Conservation (phyloP, 352 stramenopile species). For the Phytophthora pini region DNA sequence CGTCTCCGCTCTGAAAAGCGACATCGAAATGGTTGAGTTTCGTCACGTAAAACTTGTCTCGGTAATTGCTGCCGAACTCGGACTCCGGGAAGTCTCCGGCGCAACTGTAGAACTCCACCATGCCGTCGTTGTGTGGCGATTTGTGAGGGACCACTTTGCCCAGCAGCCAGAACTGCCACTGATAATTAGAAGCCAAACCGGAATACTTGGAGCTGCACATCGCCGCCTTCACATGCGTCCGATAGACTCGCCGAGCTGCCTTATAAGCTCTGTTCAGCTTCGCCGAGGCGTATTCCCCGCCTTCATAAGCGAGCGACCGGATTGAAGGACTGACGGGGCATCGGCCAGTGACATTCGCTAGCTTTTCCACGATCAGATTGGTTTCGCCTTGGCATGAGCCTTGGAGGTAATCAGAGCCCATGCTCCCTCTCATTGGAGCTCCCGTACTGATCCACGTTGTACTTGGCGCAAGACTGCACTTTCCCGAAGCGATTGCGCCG, state of each 20-base stretch:
- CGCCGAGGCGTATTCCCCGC: constrained; percentile 15
- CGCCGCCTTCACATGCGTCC: constrained; percentile 27
- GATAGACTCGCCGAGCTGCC: constrained; percentile 29
- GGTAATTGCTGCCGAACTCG: constrained; percentile 36
- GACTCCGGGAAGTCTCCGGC: constrained; percentile 25
- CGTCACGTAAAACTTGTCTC: constrained; percentile 45
- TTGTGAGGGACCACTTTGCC: constrained; percentile 33
- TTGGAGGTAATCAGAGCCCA: constrained; percentile 44
- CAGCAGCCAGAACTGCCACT: constrained; percentile 8
- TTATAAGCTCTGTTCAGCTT: constrained; percentile 33
- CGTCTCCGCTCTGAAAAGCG: constrained; percentile 50
- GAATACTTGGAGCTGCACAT: constrained; percentile 25
- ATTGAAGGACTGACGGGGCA: constrained; percentile 24
- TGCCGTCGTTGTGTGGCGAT: constrained; percentile 32
- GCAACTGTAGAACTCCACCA: constrained; percentile 52
- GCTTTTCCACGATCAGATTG: constrained; percentile 26
- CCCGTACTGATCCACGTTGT: constrained; percentile 35
- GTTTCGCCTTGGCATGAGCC: constrained; percentile 26
- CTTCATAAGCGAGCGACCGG: constrained; percentile 40
- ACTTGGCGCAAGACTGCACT: constrained; percentile 19
- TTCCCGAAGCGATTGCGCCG: constrained; percentile 8
- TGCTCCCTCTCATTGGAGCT: constrained; percentile 38
- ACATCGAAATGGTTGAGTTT: constrained; percentile 41
- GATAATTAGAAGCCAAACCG: constrained; percentile 37
- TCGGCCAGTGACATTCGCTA: constrained; percentile 18